Evolutionary conservation across 305 asterid species (phyloP).

Genomic region (Solanum hybrid): DNA sequence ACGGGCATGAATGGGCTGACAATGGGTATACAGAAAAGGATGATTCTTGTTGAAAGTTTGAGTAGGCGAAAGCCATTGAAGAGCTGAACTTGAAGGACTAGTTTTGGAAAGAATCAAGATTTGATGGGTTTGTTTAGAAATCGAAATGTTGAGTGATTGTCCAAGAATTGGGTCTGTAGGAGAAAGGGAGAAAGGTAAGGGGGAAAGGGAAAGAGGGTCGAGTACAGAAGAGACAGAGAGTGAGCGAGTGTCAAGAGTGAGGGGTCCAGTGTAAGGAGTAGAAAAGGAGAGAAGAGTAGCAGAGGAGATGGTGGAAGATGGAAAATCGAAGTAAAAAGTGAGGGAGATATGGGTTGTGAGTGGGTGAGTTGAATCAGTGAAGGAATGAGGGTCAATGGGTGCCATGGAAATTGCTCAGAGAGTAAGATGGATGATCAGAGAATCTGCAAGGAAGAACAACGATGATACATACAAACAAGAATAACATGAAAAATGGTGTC

Average conservation of each 20-base stretch:
- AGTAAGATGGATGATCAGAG: neutral
- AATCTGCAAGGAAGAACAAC: neutral
- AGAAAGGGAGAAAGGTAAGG: constrained; percentile 47
- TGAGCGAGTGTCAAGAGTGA: constrained; percentile 73
- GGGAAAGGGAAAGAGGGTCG: constrained; percentile 45
- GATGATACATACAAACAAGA: neutral
- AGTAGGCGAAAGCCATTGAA: constrained; percentile 83
- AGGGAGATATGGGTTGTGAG: constrained; percentile 76
- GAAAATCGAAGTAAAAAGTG: constrained; percentile 67
- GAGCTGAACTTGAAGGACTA: constrained; percentile 58
- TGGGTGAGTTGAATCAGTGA: constrained; percentile 78
- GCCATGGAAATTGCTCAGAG: constrained; percentile 37
- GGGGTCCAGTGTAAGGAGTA: constrained; percentile 47
- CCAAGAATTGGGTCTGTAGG: constrained; percentile 56
- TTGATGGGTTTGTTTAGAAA: constrained; percentile 45
- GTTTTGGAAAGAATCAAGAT: constrained; percentile 49
- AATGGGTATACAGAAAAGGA: constrained; percentile 86
- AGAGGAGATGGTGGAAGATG: constrained; percentile 64
- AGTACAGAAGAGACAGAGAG: constrained; percentile 52
- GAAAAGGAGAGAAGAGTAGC: constrained; percentile 64
- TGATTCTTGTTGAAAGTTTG: constrained; percentile 64
- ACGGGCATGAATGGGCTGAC: constrained; percentile 88
- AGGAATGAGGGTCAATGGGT: constrained; percentile 82
- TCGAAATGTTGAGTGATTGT: constrained; percentile 42
- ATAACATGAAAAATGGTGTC: neutral